Evolutionary conservation across 148 eudicot species (phyloP).

Genomic region (Camellia japonica): DNA sequence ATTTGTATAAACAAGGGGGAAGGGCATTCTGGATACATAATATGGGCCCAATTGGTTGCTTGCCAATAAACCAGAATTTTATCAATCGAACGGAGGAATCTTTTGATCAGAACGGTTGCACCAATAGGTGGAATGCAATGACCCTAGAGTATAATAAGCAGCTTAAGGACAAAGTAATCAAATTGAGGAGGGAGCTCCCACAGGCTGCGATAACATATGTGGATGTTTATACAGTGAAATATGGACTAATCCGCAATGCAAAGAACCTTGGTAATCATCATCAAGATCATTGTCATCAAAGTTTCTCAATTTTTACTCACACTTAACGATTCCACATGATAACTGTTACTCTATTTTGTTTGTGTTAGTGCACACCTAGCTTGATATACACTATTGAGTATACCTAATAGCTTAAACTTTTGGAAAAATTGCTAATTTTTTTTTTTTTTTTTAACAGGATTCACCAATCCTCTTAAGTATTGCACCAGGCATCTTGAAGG

Average conservation of each 20-base stretch:
- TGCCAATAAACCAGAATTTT: conserved; percentile 8
- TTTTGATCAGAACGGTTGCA: conserved; percentile 24
- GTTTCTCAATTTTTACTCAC: no score
- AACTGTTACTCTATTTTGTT: no score
- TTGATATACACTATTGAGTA: no score
- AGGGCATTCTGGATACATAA: conserved; percentile 35
- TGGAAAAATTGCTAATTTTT: no score
- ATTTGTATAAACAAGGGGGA: conserved; percentile 24
- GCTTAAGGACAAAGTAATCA: conserved; percentile 16
- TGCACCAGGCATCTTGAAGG: no score
- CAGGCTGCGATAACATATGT: conserved; percentile 21
- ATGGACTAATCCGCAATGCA: conserved; percentile 20
- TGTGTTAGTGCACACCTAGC: no score
- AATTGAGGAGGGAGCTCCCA: conserved; percentile 23
- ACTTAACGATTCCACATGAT: no score
- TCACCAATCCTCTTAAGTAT: no score
- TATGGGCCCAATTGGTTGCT: conserved; percentile 39
- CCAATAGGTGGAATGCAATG: conserved; percentile 22
- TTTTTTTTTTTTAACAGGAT: no score
- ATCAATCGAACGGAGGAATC: not conserved
- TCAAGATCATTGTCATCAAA: no score
- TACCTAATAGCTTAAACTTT: no score
- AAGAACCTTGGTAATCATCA: conserved; percentile 25
- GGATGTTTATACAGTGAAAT: conserved; percentile 25
- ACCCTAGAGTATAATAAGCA: conserved; percentile 24